Evolutionary conservation across 2,329 filamentous ascomycete genomes (phyloP).

Genomic region (Arthrobotrys conoides): DNA sequence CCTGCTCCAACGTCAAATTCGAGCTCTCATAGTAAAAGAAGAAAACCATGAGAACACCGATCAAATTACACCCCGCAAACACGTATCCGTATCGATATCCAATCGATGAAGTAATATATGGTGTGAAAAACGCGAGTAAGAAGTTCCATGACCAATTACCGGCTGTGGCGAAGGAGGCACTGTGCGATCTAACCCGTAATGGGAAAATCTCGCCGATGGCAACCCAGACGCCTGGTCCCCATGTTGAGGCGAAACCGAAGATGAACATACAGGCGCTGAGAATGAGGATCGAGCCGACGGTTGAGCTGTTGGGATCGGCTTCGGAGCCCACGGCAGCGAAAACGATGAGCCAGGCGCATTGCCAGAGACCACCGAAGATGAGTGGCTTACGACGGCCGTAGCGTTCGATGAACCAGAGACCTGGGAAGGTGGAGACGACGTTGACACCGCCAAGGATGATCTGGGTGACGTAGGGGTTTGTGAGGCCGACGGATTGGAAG

Average conservation of each 20-base stretch:
- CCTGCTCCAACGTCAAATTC: constrained; percentile 81
- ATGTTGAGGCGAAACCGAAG: constrained; percentile 77
- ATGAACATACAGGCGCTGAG: constrained; percentile 79
- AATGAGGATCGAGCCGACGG: constrained; percentile 75
- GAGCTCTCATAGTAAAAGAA: constrained; percentile 84
- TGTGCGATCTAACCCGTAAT: constrained; percentile 74
- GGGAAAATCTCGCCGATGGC: constrained; percentile 77
- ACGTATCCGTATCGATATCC: constrained; percentile 82
- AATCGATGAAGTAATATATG: constrained; percentile 81
- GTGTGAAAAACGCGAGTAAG: constrained; percentile 81
- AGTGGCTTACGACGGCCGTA: constrained; percentile 79
- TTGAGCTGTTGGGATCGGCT: constrained; percentile 61
- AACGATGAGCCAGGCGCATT: constrained; percentile 76
- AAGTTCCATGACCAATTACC: constrained; percentile 82
- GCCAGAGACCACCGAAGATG: constrained; percentile 77
- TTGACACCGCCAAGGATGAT: constrained; percentile 79
- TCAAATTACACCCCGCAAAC: constrained; percentile 79
- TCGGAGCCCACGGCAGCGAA: constrained; percentile 73
- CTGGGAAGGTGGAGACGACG: constrained; percentile 76
- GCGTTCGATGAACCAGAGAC: constrained; percentile 78
- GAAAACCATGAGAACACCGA: constrained; percentile 77
- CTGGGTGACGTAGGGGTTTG: constrained; percentile 77
- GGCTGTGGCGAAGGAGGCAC: constrained; percentile 74
- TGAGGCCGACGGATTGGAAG: constrained; percentile 77
- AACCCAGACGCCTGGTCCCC: constrained; percentile 81